A percentile compares a stretch with the other conserved stretches of the same genome.
Evolutionary conservation across 2,329 filamentous ascomycete genomes (phyloP).

Genomic region (Thelonectria blattea): DNA sequence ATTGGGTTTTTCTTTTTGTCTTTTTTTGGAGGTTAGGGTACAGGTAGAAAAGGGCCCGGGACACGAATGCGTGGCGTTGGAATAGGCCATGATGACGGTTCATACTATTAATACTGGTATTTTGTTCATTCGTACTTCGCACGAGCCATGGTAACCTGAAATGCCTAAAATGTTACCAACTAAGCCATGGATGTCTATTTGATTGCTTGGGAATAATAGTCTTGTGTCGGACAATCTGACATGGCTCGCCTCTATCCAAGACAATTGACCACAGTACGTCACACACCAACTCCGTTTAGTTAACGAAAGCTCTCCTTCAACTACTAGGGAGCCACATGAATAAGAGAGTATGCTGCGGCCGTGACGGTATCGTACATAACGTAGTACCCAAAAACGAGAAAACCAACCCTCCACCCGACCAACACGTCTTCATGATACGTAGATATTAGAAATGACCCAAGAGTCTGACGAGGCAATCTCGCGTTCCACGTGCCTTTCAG

Average conservation of each 20-base stretch:
- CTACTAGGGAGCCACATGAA: conserved; percentile 5
- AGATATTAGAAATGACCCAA: conserved; percentile 1
- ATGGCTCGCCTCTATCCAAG: too few species aligned
- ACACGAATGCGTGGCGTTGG: conserved; percentile 7
- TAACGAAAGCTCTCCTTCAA: background rate
- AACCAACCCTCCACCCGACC: conserved; percentile 1
- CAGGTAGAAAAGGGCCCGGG: background rate
- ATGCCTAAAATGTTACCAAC: background rate
- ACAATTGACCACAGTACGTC: too few species aligned
- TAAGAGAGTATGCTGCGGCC: conserved; percentile 11
- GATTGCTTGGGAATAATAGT: background rate
- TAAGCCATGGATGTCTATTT: background rate
- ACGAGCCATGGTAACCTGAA: background rate
- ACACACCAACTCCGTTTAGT: background rate
- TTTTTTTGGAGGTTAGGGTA: background rate
- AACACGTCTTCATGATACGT: conserved; percentile 7
- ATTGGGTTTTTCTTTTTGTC: background rate
- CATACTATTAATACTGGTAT: conserved; percentile 9
- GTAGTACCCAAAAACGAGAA: conserved; percentile 12
- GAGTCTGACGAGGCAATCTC: background rate
- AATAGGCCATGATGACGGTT: conserved; percentile 1
- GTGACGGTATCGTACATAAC: conserved; percentile 22
- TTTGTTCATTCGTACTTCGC: background rate
- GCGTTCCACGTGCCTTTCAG: background rate
- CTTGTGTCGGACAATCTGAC: background rate